A percentile compares a stretch with the other conserved stretches of the same genome.
These are phyloP conservation scores for Taphrina populina DNA, from an alignment of 1,139 yeast genomes.

Conservation along the genomic window DNA sequence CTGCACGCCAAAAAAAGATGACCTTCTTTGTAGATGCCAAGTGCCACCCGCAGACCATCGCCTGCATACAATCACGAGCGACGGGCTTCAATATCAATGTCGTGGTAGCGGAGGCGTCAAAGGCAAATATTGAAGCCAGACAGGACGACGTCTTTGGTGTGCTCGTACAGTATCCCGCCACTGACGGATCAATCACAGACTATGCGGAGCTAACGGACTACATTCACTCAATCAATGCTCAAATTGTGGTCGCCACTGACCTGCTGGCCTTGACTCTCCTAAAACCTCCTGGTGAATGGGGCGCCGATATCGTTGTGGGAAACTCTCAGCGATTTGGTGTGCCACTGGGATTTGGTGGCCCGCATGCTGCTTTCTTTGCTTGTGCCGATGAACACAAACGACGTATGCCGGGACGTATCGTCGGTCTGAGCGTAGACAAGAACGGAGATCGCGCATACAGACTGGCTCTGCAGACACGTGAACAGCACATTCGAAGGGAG, in stretches of 20 bases:
- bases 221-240: slow-evolving; percentile 69
- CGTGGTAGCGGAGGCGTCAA: slow-evolving; percentile 56
- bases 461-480: slow-evolving; percentile 94
- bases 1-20: slow-evolving; percentile 48
- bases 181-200: slow-evolving; percentile 70
- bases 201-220: slow-evolving; percentile 60
- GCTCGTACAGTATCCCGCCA: slow-evolving; percentile 84
- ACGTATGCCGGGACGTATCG: slow-evolving; percentile 93
- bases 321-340: slow-evolving; percentile 95
- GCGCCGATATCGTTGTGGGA: slow-evolving; percentile 92
- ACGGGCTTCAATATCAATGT: slow-evolving; percentile 68
- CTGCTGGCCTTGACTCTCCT: slow-evolving; percentile 80
- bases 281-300: slow-evolving; percentile 78
- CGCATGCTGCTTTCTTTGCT: slow-evolving; percentile 97
- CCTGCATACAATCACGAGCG: slow-evolving; percentile 77
- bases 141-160: slow-evolving; percentile 66
- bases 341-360: slow-evolving; percentile 97
- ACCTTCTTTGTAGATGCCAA: slow-evolving; percentile 71
- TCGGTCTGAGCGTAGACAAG: slow-evolving; percentile 90
- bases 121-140: slow-evolving; percentile 49
- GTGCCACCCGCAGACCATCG: slow-evolving; percentile 81
- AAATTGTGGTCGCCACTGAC: slow-evolving; percentile 84
- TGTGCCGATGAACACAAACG: slow-evolving; percentile 75
- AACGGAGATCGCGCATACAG: slow-evolving; percentile 84
- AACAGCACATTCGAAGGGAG: slow-evolving; percentile 95